Evolutionary conservation across 176 grass and related monocot genomes (phyloP).

Genomic region (Raddia guianensis): DNA sequence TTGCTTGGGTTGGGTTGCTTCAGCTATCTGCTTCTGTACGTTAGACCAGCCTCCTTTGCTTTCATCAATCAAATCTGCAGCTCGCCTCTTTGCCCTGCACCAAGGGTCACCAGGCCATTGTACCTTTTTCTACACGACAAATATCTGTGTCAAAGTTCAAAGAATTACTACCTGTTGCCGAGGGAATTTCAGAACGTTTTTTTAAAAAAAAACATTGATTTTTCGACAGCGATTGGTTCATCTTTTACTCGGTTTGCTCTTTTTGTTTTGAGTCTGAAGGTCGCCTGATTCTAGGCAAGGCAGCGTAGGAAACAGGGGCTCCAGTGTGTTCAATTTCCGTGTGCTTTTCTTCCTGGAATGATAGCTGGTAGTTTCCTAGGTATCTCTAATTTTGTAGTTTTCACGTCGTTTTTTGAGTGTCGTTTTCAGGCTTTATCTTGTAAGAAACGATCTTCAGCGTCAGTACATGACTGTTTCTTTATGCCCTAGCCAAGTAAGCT

Average conservation of each 20-base stretch:
- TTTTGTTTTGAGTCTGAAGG: background rate
- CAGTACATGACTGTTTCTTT: background rate
- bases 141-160: background rate
- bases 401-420: background rate
- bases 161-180: background rate
- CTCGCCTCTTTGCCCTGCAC: slow-evolving; percentile 22
- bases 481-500: background rate
- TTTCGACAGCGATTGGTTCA: background rate
- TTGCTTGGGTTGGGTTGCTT: background rate
- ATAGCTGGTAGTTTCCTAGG: background rate
- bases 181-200: background rate
- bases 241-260: background rate
- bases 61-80: background rate
- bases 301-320: background rate
- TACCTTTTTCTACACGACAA: slow-evolving; percentile 8
- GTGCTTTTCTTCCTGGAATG: background rate
- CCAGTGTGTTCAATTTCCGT: background rate
- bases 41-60: slow-evolving; percentile 12
- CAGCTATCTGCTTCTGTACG: background rate
- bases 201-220: no score
- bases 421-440: slow-evolving; percentile 1
- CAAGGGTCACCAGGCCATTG: background rate
- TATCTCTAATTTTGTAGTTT: background rate
- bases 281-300: background rate
- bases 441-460: background rate